Evolutionary conservation across 2,329 filamentous ascomycete species (phyloP).

Genomic region (Thermomyces lanuginosus): DNA sequence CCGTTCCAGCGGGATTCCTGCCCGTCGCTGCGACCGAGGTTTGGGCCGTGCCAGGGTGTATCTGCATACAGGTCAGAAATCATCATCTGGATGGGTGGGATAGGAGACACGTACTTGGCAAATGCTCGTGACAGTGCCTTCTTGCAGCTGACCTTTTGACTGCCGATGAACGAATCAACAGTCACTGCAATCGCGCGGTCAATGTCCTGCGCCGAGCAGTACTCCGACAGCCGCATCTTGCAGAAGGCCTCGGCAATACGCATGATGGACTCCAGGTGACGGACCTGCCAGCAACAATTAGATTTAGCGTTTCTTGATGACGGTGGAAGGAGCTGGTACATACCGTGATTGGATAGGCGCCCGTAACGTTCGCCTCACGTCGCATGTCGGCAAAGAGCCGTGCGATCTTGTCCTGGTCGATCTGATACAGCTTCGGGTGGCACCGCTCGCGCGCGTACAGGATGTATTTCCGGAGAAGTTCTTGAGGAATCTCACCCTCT

Average conservation of each 20-base stretch:
- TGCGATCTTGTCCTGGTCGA: constrained; percentile 94
- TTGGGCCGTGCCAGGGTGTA: constrained; percentile 26
- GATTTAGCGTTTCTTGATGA: constrained; percentile 5
- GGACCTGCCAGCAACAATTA: constrained; percentile 44
- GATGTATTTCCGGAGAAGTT: constrained; percentile 88
- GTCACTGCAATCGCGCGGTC: constrained; percentile 95
- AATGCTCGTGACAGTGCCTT: constrained; percentile 88
- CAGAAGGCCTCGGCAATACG: constrained; percentile 88
- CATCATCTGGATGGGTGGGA: constrained; percentile 1
- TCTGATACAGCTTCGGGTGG: constrained; percentile 84
- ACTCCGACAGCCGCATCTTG: constrained; percentile 95
- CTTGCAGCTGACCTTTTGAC: constrained; percentile 95
- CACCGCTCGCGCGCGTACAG: constrained; percentile 83
- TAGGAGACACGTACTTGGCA: constrained; percentile 63
- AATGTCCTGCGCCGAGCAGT: constrained; percentile 77
- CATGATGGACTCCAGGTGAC: constrained; percentile 95
- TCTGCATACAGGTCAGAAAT: constrained; percentile 9
- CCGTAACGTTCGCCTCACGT: constrained; percentile 77
- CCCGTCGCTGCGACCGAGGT: constrained; percentile 23
- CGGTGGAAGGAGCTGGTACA: constrained; percentile 23
- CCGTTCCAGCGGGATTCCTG: constrained; percentile 19
- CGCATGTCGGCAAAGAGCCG: constrained; percentile 93
- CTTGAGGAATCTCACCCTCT: constrained; percentile 68
- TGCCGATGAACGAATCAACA: constrained; percentile 87
- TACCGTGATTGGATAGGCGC: constrained; percentile 95